These are phyloP conservation scores for Exophiala lecanii-corni DNA, from an alignment of 2,329 filamentous ascomycete genomes.

Conservation along the genomic window DNA sequence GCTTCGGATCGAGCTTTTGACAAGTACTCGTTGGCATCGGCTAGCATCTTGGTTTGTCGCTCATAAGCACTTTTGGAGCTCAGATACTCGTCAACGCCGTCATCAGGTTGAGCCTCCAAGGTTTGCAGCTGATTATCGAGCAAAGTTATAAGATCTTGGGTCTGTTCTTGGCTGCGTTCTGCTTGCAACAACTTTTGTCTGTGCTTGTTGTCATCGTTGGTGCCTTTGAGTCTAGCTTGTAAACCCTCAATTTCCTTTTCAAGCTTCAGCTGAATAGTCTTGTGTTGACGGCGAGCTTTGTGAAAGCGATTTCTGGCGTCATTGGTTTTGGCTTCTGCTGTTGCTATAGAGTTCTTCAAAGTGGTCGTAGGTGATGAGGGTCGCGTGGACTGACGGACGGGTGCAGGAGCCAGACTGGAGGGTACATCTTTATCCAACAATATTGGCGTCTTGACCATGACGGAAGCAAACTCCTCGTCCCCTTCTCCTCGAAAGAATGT, in stretches of 20 bases:
- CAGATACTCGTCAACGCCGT: constrained; percentile 50
- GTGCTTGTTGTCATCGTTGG: constrained; percentile 58
- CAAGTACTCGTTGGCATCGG: constrained; percentile 48
- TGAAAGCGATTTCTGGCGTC: constrained; percentile 56
- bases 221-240: constrained; percentile 54
- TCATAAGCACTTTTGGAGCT: constrained; percentile 53
- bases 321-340: constrained; percentile 56
- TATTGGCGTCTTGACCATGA: constrained; percentile 59
- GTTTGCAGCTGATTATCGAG: constrained; percentile 52
- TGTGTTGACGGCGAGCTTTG: constrained; percentile 59
- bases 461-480: constrained; percentile 54
- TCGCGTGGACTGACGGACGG: constrained; percentile 54
- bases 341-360: constrained; percentile 60
- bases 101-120: constrained; percentile 53
- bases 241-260: constrained; percentile 59
- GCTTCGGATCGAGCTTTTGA: constrained; percentile 47
- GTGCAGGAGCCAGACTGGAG: constrained; percentile 41
- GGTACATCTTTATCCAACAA: constrained; percentile 56
- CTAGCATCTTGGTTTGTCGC: constrained; percentile 48
- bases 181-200: constrained; percentile 58
- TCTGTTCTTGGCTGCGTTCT: constrained; percentile 58
- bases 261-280: constrained; percentile 52
- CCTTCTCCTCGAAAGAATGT: constrained; percentile 57
- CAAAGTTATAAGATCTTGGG: constrained; percentile 56
- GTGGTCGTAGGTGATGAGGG: constrained; percentile 62